These are phyloP conservation scores for Plantago elongata DNA, from an alignment of 257 asterid species.

Conservation along the genomic window DNA sequence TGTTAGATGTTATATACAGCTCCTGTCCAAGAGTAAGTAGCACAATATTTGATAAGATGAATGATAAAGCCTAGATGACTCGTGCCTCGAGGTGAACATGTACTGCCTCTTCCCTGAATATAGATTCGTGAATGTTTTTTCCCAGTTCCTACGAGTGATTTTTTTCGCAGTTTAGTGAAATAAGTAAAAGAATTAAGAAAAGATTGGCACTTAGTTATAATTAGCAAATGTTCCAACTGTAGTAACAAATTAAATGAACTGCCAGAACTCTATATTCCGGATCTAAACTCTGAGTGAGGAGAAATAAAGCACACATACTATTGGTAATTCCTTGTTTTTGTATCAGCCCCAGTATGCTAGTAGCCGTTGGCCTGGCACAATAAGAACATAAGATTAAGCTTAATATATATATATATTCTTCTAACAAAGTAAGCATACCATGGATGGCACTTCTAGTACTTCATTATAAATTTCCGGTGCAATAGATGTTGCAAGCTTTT, in stretches of 20 bases:
- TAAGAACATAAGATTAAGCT: too few species aligned
- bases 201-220: neutral
- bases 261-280: constrained; percentile 64
- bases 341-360: constrained; percentile 60
- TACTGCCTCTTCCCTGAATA: constrained; percentile 56
- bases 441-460: constrained; percentile 66
- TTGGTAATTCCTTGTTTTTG: constrained; percentile 53
- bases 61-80: constrained; percentile 44
- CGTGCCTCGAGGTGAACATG: constrained; percentile 44
- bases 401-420: too few species aligned
- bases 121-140: constrained; percentile 40
- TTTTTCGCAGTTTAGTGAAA: neutral
- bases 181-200: neutral
- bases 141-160: constrained; percentile 77
- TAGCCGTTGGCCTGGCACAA: constrained; percentile 54
- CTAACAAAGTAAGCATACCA: constrained; percentile 31
- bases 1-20: constrained; percentile 52
- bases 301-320: constrained; percentile 45
- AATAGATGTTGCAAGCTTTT: constrained; percentile 43
- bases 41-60: constrained; percentile 76
- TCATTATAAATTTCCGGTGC: constrained; percentile 73
- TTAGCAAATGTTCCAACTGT: constrained; percentile 49
- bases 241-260: constrained; percentile 68
- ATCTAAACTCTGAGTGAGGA: constrained; percentile 55
- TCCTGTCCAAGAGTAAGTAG: constrained; percentile 88